Evolutionary conservation across 306 rosid species (phyloP).

Genomic region (Ormosia semicastrata): DNA sequence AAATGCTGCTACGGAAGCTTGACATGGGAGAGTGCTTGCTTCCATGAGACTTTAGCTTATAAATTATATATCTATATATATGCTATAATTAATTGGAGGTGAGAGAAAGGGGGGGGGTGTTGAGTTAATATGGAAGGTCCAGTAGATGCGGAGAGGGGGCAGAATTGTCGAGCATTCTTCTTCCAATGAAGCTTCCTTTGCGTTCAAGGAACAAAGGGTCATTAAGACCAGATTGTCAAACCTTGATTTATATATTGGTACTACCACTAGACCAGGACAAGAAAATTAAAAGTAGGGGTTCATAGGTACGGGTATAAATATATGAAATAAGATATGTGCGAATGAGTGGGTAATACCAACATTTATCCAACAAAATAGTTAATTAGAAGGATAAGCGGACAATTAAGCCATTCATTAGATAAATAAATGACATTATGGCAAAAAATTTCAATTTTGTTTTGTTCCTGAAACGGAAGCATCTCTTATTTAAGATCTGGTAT

Average conservation of each 20-base stretch:
- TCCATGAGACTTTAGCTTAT: slow-evolving; percentile 46
- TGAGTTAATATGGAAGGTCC: slow-evolving; percentile 40
- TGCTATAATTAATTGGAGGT: slow-evolving; percentile 7
- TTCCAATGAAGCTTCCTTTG: slow-evolving; percentile 86
- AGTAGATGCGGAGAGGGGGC: slow-evolving; percentile 61
- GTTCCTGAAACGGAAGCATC: neutral
- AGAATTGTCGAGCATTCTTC: slow-evolving; percentile 72
- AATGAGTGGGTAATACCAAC: neutral
- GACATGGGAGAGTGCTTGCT: slow-evolving; percentile 72
- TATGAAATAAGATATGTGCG: neutral
- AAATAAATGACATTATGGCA: neutral
- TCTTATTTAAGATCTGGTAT: slow-evolving; percentile 6
- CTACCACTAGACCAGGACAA: slow-evolving; percentile 10
- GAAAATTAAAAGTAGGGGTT: neutral
- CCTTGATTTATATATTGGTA: slow-evolving; percentile 42
- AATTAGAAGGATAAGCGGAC: neutral
- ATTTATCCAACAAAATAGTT: slow-evolving; percentile 1
- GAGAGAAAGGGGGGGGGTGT: slow-evolving; percentile 14
- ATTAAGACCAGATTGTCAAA: slow-evolving; percentile 67
- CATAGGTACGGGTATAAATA: slow-evolving; percentile 15
- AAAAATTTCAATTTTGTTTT: slow-evolving; percentile 13
- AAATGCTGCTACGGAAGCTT: slow-evolving; percentile 47
- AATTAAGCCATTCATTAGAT: neutral
- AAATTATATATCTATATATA: slow-evolving; percentile 14
- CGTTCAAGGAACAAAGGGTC: slow-evolving; percentile 72